Evolutionary conservation across 345 rosid genomes (phyloP).

Genomic region (Populus alba): DNA sequence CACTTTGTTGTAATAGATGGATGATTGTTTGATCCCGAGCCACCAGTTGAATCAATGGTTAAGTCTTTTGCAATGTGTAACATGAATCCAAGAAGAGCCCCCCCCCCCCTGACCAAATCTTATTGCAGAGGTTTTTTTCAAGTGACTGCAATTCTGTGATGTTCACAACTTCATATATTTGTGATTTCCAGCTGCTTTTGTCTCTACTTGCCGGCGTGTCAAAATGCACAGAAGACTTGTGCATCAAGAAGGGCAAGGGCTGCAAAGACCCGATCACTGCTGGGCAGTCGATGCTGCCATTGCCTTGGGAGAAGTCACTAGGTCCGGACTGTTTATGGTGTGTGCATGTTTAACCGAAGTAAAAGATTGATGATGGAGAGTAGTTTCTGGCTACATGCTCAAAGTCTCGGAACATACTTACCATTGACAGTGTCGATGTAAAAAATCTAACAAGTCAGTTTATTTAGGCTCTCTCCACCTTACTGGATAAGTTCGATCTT

Average conservation of each 20-base stretch:
- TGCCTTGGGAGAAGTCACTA: neutral
- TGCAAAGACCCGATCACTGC: neutral
- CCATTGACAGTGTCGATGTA: constrained; percentile 11
- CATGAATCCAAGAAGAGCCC: constrained; percentile 7
- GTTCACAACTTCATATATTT: neutral
- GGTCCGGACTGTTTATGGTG: neutral
- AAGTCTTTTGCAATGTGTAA: neutral
- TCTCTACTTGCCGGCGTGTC: neutral
- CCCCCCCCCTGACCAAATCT: constrained; percentile 1
- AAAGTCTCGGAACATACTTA: neutral
- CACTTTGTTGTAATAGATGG: neutral
- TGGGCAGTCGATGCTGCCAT: neutral
- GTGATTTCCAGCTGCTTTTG: neutral
- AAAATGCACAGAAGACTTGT: neutral
- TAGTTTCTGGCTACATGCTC: neutral
- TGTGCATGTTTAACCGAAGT: neutral
- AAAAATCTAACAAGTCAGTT: constrained; percentile 7
- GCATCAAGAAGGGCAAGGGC: neutral
- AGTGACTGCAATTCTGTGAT: constrained; percentile 3
- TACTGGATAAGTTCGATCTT: neutral
- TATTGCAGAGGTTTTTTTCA: constrained; percentile 1
- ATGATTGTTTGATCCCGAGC: neutral
- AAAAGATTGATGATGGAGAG: neutral
- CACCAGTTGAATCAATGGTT: neutral
- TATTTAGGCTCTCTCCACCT: neutral